Conservation (phyloP, 805 yeast genomes). For the Pachysolen tannophilus region DNA sequence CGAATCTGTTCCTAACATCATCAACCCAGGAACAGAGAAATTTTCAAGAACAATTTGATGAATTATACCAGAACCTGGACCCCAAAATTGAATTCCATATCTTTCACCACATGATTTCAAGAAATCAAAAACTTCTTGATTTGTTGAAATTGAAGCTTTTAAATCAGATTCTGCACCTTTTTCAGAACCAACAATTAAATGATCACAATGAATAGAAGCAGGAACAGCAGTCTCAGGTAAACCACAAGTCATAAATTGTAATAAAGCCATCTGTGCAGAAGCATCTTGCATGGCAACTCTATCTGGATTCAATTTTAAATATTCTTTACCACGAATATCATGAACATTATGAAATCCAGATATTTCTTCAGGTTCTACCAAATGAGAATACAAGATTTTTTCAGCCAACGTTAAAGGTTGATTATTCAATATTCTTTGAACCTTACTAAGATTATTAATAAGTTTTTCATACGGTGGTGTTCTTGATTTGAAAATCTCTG, state of each 20-base stretch:
- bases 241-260: slow-evolving; percentile 96
- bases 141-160: slow-evolving; percentile 76
- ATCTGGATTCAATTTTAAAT: slow-evolving; percentile 92
- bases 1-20: slow-evolving; percentile 94
- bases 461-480: slow-evolving; percentile 86
- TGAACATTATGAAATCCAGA: slow-evolving; percentile 32
- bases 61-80: slow-evolving; percentile 97
- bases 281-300: slow-evolving; percentile 99
- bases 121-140: slow-evolving; percentile 93
- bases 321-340: slow-evolving; percentile 73
- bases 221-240: slow-evolving; percentile 89
- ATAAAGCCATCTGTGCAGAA: slow-evolving; percentile 95
- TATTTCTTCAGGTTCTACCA: slow-evolving; percentile 87
- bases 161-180: slow-evolving; percentile 83
- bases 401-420: slow-evolving; percentile 90
- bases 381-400: slow-evolving; percentile 89
- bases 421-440: slow-evolving; percentile 21
- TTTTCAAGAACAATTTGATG: slow-evolving; percentile 96
- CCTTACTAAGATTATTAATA: slow-evolving; percentile 46
- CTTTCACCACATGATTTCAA: slow-evolving; percentile 84
- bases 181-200: slow-evolving; percentile 85
- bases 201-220: slow-evolving; percentile 96
- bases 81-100: slow-evolving; percentile 98
- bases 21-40: slow-evolving; percentile 95
- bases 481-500: slow-evolving; percentile 56